Conservation (phyloP, 2,329 filamentous ascomycete species). For the Clonostachys chloroleuca region DNA sequence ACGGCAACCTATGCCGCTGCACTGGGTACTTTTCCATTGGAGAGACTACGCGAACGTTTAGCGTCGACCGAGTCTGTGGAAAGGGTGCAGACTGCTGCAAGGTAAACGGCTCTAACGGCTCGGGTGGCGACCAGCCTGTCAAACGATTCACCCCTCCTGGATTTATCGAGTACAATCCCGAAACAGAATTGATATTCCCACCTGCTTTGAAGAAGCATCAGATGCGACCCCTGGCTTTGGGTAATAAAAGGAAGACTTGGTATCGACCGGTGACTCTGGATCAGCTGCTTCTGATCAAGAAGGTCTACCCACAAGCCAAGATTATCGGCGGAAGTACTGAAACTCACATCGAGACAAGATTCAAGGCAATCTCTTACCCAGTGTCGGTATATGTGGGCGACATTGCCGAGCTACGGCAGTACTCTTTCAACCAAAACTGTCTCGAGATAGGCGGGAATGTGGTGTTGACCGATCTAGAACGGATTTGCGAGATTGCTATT, state of each 20-base stretch:
- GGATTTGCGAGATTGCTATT: slow-evolving; percentile 75
- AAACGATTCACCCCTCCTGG: slow-evolving; percentile 78
- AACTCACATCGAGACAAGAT: slow-evolving; percentile 97
- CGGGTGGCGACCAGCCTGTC: slow-evolving; percentile 43
- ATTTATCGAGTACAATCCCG: slow-evolving; percentile 90
- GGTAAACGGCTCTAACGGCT: slow-evolving; percentile 45
- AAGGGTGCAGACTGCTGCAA: slow-evolving; percentile 66
- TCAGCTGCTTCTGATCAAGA: slow-evolving; percentile 90
- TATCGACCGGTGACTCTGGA: slow-evolving; percentile 82
- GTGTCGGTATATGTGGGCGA: slow-evolving; percentile 91
- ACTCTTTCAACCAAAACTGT: slow-evolving; percentile 71
- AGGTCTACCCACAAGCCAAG: slow-evolving; percentile 78
- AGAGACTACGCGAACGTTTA: slow-evolving; percentile 90
- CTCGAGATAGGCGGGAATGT: slow-evolving; percentile 94
- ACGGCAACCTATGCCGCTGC: slow-evolving; percentile 92
- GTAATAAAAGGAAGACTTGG: slow-evolving; percentile 94
- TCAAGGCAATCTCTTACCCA: slow-evolving; percentile 89
- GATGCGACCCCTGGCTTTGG: slow-evolving; percentile 78
- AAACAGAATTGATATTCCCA: slow-evolving; percentile 94
- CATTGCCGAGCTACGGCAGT: slow-evolving; percentile 83
- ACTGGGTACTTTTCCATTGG: slow-evolving; percentile 93
- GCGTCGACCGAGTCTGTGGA: slow-evolving; percentile 44
- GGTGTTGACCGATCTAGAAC: slow-evolving; percentile 84
- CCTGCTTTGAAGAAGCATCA: slow-evolving; percentile 79
- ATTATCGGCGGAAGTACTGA: slow-evolving; percentile 95